These are phyloP conservation scores for Trichoderma arundinaceum DNA, from an alignment of 2,329 filamentous ascomycete genomes.

Conservation along the genomic window DNA sequence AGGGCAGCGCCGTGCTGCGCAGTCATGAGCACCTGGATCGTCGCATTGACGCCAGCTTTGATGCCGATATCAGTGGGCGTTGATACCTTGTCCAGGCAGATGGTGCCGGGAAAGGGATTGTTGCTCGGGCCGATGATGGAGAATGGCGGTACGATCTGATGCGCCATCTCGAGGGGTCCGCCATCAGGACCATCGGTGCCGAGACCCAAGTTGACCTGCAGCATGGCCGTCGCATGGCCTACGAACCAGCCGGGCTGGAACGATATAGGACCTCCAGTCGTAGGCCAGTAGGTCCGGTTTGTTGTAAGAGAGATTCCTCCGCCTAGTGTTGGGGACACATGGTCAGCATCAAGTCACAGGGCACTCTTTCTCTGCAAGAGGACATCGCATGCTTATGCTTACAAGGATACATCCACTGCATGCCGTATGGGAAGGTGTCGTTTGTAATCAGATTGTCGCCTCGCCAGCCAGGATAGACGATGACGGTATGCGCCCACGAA, in stretches of 20 bases:
- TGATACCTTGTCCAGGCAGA: conserved; percentile 89
- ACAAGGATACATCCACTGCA: conserved; percentile 98
- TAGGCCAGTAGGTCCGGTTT: conserved; percentile 93
- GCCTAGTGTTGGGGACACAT: conserved; percentile 57
- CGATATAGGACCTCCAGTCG: conserved; percentile 80
- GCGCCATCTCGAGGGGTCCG: conserved; percentile 84
- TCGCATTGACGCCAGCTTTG: conserved; percentile 81
- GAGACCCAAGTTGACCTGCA: conserved; percentile 91
- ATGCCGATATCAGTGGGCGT: conserved; percentile 74
- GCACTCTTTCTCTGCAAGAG: conserved; percentile 31
- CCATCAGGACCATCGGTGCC: conserved; percentile 68
- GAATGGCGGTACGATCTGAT: conserved; percentile 79
- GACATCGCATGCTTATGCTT: conserved; percentile 57
- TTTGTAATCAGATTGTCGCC: conserved; percentile 85
- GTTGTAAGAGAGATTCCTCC: conserved; percentile 77
- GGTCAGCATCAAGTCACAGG: not conserved
- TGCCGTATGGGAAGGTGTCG: conserved; percentile 80
- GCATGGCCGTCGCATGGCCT: conserved; percentile 79
- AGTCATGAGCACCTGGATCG: conserved; percentile 84
- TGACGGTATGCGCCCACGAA: conserved; percentile 69
- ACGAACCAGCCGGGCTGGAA: conserved; percentile 97
- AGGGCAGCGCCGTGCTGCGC: conserved; percentile 83
- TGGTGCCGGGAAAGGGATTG: conserved; percentile 79
- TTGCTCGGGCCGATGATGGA: conserved; percentile 82
- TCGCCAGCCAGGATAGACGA: conserved; percentile 86